Base-by-base conservation (phyloP, 2,329 filamentous ascomycete genomes). In the Fusarium caatingaense region DNA sequence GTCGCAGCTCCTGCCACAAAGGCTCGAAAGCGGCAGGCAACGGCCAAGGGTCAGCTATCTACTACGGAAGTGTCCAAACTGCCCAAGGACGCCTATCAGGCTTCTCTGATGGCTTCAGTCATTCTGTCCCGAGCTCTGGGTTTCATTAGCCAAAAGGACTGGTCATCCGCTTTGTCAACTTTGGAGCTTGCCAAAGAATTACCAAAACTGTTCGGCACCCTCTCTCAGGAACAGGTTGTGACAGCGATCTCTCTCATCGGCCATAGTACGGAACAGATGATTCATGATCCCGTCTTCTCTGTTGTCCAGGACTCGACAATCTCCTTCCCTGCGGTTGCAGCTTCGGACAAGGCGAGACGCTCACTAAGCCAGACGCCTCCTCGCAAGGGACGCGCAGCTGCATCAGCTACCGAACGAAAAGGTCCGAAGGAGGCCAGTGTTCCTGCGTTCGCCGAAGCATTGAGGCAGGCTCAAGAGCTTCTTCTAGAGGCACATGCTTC, bases 281-380 rank as follows among this genome's bases (percentile, higher is more conserved):
- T 90, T 15, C 86, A 87, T 7, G 93, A 97, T 78, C 91, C 94
- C 5, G 91, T 96, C 6, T 97, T 95, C 78, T 97, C 93, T 20
- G 92, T 95, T 12, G 87, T 98, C 18, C 93, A 95, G 47, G 96
- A 99, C 74, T 98, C 96, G 1, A 97, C 94, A 0, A 90, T 98
- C 27, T 97, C 94, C 0, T 91, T 95, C 64, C 93, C 94, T 2
- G 90, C 93, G 0, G 84, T 95, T 40, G 81, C 82, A 25, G 76
- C 78, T 68, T 77, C 80, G 27, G 85, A 85, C 34, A 82, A 81
- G 64, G 68, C 63, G 45, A 78, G 79, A 30, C 68, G 76, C 23
- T 80, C 80, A 4, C 61, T 79, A 6, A 69, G 71, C 7, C 81
- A 82, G 56, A 77, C 81, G 15, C 82, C 83, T 53, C 72, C 75